Evolutionary conservation across 2,329 filamentous ascomycete genomes (phyloP).

Genomic region (Ceratocystiopsis sp.): DNA sequence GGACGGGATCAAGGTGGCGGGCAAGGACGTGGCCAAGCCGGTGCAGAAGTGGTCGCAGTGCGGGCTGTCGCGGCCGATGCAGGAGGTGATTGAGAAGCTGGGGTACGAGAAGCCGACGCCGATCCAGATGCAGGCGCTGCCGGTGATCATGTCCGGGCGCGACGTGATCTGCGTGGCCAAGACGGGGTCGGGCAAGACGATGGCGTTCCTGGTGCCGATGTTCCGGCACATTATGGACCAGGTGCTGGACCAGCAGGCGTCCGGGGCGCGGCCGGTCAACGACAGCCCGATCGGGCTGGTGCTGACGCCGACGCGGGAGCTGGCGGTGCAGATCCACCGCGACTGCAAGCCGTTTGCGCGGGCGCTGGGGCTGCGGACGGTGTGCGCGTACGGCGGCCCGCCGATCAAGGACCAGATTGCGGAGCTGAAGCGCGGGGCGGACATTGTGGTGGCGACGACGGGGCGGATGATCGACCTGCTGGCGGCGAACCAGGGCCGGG

Average conservation of each 20-base stretch:
- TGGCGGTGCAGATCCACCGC: conserved; percentile 83
- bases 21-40: conserved; percentile 76
- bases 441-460: conserved; percentile 89
- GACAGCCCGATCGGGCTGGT: conserved; percentile 82
- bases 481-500: conserved; percentile 81
- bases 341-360: conserved; percentile 93
- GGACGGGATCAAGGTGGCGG: conserved; percentile 87
- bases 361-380: conserved; percentile 64
- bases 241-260: conserved; percentile 47
- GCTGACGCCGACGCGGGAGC: conserved; percentile 85
- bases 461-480: conserved; percentile 92
- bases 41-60: conserved; percentile 96
- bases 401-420: conserved; percentile 97
- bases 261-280: conserved; percentile 18
- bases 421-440: conserved; percentile 83
- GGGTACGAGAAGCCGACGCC: conserved; percentile 81
- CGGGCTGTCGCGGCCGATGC: conserved; percentile 68
- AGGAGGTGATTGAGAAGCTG: conserved; percentile 68
- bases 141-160: conserved; percentile 85
- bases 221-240: conserved; percentile 97
- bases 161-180: conserved; percentile 95
- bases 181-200: conserved; percentile 93
- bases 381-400: conserved; percentile 87
- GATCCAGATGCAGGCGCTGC: conserved; percentile 90
- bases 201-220: conserved; percentile 91